These are phyloP conservation scores for Trypethelium eluteriae DNA, from an alignment of 495 filamentous ascomycete genomes.

Conservation along the genomic window DNA sequence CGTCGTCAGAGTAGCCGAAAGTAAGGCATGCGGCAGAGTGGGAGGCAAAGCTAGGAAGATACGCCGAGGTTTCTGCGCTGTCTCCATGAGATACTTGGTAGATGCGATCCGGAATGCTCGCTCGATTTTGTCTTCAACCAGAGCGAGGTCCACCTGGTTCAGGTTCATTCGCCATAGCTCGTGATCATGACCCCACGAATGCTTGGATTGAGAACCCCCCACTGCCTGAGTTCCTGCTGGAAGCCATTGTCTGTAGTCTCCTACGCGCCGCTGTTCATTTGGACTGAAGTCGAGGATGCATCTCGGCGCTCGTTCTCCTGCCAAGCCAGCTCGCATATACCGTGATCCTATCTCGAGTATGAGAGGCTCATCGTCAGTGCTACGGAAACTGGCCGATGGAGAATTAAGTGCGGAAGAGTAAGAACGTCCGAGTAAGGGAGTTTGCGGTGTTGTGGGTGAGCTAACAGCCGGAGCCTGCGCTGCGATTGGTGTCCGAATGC, in stretches of 20 bases:
- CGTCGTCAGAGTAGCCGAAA: conserved; percentile 64
- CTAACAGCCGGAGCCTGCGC: not conserved
- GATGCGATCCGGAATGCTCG: conserved; percentile 75
- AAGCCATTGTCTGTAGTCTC: conserved; percentile 70
- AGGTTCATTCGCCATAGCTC: conserved; percentile 80
- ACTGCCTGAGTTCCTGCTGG: conserved; percentile 39
- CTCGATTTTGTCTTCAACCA: conserved; percentile 85
- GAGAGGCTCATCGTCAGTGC: conserved; percentile 69
- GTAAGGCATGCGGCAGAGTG: conserved; percentile 64
- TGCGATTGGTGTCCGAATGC: not conserved
- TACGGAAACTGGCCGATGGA: conserved; percentile 60
- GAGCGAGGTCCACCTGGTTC: conserved; percentile 60
- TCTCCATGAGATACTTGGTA: conserved; percentile 64
- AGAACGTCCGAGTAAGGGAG: conserved; percentile 46
- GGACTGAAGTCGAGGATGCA: conserved; percentile 65
- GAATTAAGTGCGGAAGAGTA: conserved; percentile 61
- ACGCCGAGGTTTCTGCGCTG: conserved; percentile 66
- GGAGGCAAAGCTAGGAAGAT: conserved; percentile 68
- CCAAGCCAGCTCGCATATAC: conserved; percentile 74
- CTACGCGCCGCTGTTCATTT: conserved; percentile 65
- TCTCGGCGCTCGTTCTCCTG: conserved; percentile 67
- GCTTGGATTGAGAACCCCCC: conserved; percentile 34
- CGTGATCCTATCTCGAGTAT: conserved; percentile 77
- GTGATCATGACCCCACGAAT: conserved; percentile 57
- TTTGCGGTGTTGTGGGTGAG: conserved; percentile 43